Evolutionary conservation across 2,329 filamentous ascomycete species (phyloP), one percentile per base, ranked within the genome.

Genomic region (Fusarium sp.): DNA sequence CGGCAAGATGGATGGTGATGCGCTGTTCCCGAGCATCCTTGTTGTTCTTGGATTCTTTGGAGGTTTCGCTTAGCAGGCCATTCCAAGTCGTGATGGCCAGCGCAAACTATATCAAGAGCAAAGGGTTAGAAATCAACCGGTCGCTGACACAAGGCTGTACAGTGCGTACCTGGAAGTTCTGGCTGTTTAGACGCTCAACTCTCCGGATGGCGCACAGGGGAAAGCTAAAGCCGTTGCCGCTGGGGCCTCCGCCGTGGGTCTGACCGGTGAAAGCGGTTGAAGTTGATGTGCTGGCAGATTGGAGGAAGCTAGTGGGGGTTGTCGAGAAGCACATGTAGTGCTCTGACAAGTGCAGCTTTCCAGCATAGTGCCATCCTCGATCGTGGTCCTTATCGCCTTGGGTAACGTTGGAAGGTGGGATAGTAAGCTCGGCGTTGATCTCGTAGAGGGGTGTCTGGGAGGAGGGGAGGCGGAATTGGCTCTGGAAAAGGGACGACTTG

Each of bases 11-110:
- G 69, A 99, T 90, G 2, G 95, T 98, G 76, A 99, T 93, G 79
- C 95, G 94, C 81, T 98, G 97, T 73, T 95, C 93, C 64, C 86
- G 84, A 14, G 79, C 76, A 37, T 86, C 83, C 64, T 83, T 86
- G 71, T 82, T 83, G 16, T 87, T 84, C 75, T 85, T 88, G 29
- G 57, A 64, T n/a, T 84, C 80, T 64, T 91, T 91, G 31, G 86
- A 82, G 18, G 85, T 84, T 59, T 90, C 88, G 79, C 89, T 85
- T 77, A 87, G 84, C 82, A 94, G 84, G 76, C 91, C 88, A 86
- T 98, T 98, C 95, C 96, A 98, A 1, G 96, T 98, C 5, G 95
- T 98, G 78, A 99, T 94, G 14, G 95, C 93, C 57, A 99, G 90
- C 11, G 97, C 95, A 84, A 98, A 99, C 89, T 92, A 78, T 31